Evolutionary conservation across 805 yeast genomes (phyloP).

Genomic region (Diddensiella santjacobensis): DNA sequence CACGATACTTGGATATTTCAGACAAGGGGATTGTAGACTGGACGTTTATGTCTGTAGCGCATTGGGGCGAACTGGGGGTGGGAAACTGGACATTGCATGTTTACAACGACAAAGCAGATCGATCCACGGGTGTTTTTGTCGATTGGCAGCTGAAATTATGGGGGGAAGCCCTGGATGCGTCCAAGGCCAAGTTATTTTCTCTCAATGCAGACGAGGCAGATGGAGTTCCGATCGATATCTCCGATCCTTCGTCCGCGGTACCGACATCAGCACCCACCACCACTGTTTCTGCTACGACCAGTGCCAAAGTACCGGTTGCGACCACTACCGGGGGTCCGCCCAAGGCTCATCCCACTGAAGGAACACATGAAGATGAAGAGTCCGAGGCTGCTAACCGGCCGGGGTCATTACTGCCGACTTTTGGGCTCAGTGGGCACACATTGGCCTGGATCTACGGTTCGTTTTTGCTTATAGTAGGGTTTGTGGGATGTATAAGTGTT

Average conservation of each 20-base stretch:
- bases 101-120: conserved; percentile 29
- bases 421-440: conserved; percentile 30
- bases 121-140: conserved; percentile 37
- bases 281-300: conserved; percentile 6
- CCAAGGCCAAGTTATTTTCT: conserved; percentile 56
- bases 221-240: conserved; percentile 39
- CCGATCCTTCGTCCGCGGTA: conserved; percentile 11
- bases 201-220: conserved; percentile 37
- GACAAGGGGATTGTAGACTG: conserved; percentile 65
- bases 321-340: conserved; percentile 10
- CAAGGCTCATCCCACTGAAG: conserved; percentile 7
- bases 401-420: conserved; percentile 29
- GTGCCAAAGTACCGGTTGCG: conserved; percentile 7
- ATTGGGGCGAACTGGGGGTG: conserved; percentile 82
- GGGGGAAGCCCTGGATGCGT: conserved; percentile 71
- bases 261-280: conserved; percentile 13
- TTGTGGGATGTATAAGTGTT: conserved; percentile 34
- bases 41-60: conserved; percentile 97
- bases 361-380: not conserved
- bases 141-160: conserved; percentile 77
- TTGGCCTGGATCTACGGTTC: conserved; percentile 34
- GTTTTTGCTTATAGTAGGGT: conserved; percentile 44
- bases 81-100: conserved; percentile 85
- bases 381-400: conserved; percentile 12
- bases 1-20: conserved; percentile 56